phyloP scores from a whole-genome alignment of 1,284 basidiomycete genomes.

The Papiliotrema terrestris region DNA sequence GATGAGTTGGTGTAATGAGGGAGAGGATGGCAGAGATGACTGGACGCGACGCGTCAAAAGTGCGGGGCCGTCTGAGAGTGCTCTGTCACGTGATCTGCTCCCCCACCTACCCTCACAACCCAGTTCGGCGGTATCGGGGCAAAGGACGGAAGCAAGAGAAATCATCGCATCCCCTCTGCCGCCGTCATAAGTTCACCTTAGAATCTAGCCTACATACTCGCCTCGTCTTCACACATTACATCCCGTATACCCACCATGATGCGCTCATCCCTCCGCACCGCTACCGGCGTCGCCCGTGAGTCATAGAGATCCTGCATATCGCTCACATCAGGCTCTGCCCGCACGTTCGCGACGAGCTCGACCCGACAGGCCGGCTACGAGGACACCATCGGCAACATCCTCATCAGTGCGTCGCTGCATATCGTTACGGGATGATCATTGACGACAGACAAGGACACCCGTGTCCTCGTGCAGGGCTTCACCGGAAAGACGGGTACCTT shows the following conservation, averaged over 20 bases:
- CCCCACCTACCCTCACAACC: no score
- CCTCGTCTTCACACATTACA: neutral
- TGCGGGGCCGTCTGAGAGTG: no score
- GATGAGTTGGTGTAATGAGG: no score
- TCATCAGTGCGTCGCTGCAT: constrained; percentile 57
- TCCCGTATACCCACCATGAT: constrained; percentile 8
- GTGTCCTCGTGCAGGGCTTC: constrained; percentile 87
- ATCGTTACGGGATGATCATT: neutral
- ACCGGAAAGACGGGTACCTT: constrained; percentile 99
- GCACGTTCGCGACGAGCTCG: constrained; percentile 66
- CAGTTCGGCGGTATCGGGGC: no score
- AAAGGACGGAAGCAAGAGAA: no score
- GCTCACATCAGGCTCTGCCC: constrained; percentile 16
- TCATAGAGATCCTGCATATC: neutral
- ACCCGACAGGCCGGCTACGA: constrained; percentile 70
- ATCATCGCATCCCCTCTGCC: no score
- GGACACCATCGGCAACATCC: constrained; percentile 85
- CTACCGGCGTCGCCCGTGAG: constrained; percentile 22
- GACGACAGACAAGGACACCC: constrained; percentile 75
- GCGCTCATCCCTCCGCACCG: constrained; percentile 23
- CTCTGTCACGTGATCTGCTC: no score
- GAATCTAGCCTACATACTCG: no score
- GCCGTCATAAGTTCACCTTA: no score
- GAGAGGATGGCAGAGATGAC: no score
- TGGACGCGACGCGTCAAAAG: no score